Percentiles rank a stretch among this genome's conserved stretches.
phyloP scores from a whole-genome alignment of 2,329 filamentous ascomycete species.

The Ceratocystis variospora region DNA sequence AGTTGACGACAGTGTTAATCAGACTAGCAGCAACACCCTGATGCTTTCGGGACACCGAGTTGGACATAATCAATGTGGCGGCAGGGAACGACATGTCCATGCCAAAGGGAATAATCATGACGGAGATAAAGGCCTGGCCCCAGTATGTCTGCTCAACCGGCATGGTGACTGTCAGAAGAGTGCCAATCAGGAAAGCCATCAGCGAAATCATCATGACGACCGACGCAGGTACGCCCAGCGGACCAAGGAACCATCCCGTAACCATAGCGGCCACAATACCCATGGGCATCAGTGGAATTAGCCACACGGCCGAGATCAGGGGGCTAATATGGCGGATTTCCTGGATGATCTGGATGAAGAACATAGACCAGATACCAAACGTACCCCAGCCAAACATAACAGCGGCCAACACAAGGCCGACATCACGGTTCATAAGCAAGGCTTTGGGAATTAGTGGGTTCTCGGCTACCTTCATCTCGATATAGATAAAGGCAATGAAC shows the following conservation, averaged over 20 bases:
- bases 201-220: slow-evolving; percentile 34
- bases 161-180: slow-evolving; percentile 32
- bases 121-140: slow-evolving; percentile 46
- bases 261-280: slow-evolving; percentile 34
- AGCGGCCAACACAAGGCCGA: slow-evolving; percentile 35
- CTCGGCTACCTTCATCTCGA: slow-evolving; percentile 35
- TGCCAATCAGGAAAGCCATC: slow-evolving; percentile 31
- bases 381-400: slow-evolving; percentile 40
- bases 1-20: slow-evolving; percentile 54
- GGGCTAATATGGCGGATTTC: slow-evolving; percentile 31
- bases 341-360: slow-evolving; percentile 37
- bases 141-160: slow-evolving; percentile 48
- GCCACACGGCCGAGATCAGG: slow-evolving; percentile 32
- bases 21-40: slow-evolving; percentile 39
- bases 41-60: slow-evolving; percentile 34
- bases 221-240: slow-evolving; percentile 26
- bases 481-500: slow-evolving; percentile 40
- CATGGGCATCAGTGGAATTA: slow-evolving; percentile 32
- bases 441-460: slow-evolving; percentile 45
- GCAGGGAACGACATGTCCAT: slow-evolving; percentile 57
- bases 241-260: slow-evolving; percentile 32
- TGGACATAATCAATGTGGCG: slow-evolving; percentile 45
- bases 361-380: slow-evolving; percentile 42
- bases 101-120: slow-evolving; percentile 45
- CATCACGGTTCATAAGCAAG: slow-evolving; percentile 27